Base-by-base conservation (phyloP, 208 protist genomes). In the Trypanosoma theileri region DNA sequence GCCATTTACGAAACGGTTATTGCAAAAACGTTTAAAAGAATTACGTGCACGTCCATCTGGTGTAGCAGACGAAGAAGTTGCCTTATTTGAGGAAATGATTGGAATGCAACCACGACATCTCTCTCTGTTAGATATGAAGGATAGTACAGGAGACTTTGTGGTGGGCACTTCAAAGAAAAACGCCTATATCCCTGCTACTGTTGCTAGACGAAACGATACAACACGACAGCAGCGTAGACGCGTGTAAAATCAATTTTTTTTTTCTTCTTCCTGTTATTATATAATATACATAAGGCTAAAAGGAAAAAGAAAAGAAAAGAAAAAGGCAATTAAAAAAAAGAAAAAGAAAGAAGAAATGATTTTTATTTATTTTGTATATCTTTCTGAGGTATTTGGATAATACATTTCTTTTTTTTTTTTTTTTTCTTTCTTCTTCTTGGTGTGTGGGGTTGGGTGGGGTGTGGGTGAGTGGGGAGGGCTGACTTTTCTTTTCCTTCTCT, bases 71-170 rank as follows among this genome's bases (percentile, higher is more conserved):
- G 60, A 82, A 26, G 77, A 89, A 24, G 59, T 16, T 28, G 26
- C 54, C 16, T 24, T 92, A 24, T 77, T 93, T 66, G 16, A 62
- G 13, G 54, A 67, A 19, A 81, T 93, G 40, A 77, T 93, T n/a
- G 28, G 58, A 13, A 86, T 91, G 85, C 71, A 80, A 61, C 89
- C 89, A 10, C 72, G 85, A 12, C 81, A 82, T 55, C 59, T 92
- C 21, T 92, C 91, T 40, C 63, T 94, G 72, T 69, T 94, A 44
- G 91, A 93, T 59, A 79, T 92, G 77, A 93, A 94, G 78, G 91
- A 96, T 72, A 93, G 88, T 59, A 78, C 83, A 0, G 76, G 86
- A 11, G 91, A 96, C 76, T 94, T 93, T 54, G 84, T 90, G 35
- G 79, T 92, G 31, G 91, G 91, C 3, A 77, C 71, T 24, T 75